Evolutionary conservation across 345 rosid genomes (phyloP).

Genomic region (Populus simonii): DNA sequence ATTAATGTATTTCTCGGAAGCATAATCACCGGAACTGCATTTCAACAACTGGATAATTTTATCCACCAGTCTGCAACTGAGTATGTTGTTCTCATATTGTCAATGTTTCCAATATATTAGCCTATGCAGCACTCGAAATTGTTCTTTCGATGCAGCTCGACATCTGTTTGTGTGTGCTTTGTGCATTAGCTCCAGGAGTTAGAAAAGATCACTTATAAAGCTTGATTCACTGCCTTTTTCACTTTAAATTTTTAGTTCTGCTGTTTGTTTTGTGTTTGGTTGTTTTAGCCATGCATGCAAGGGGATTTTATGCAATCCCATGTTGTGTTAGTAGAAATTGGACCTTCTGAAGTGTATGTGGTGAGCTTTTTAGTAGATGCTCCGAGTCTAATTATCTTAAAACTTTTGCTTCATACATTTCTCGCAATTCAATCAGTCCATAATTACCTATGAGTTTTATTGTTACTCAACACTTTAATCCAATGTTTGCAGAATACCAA

Average conservation of each 20-base stretch:
- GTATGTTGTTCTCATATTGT: slow-evolving; percentile 44
- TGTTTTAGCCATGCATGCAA: too few relatives aligned
- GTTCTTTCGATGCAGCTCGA: background rate
- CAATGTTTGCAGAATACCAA: slow-evolving; percentile 63
- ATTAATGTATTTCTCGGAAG: slow-evolving; percentile 94
- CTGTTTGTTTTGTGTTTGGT: background rate
- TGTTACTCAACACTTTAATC: background rate
- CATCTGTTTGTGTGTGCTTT: background rate
- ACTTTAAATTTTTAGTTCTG: background rate
- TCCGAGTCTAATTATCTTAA: background rate
- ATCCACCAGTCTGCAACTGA: slow-evolving; percentile 81
- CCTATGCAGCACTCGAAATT: background rate
- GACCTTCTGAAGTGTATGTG: background rate
- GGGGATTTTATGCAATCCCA: too few relatives aligned
- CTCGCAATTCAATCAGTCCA: background rate
- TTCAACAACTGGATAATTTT: slow-evolving; percentile 81
- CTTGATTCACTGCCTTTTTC: background rate
- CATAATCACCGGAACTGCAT: slow-evolving; percentile 87
- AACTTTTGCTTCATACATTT: background rate
- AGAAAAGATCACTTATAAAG: background rate
- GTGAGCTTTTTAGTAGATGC: background rate
- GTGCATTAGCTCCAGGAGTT: background rate
- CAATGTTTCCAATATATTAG: background rate
- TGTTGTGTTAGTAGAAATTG: background rate
- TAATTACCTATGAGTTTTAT: background rate